phyloP scores from a whole-genome alignment of 2,329 filamentous ascomycete species.

The Leptoxyphium fumago region DNA sequence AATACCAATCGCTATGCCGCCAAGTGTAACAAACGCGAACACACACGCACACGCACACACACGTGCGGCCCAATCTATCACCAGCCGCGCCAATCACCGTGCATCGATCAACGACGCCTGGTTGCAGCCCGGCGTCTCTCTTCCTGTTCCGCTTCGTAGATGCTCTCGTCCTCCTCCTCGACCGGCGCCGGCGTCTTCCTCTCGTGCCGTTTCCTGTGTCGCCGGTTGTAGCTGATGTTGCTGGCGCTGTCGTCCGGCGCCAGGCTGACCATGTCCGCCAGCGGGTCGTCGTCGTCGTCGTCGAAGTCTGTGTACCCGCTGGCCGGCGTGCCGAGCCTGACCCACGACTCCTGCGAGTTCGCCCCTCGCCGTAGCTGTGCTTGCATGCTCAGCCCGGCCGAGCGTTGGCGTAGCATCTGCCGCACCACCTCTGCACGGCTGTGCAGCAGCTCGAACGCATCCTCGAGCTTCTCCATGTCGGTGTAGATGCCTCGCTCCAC shows the following conservation, averaged over 20 bases:
- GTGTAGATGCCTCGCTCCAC: conserved; percentile 85
- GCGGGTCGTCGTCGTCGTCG: conserved; percentile 17
- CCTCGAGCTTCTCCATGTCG: conserved; percentile 87
- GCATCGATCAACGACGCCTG: background rate
- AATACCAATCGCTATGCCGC: too few species aligned
- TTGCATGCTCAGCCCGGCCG: conserved; percentile 59
- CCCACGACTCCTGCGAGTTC: conserved; percentile 26
- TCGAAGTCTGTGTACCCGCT: conserved; percentile 19
- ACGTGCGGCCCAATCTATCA: too few species aligned
- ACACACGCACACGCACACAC: too few species aligned
- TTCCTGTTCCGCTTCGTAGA: conserved; percentile 14
- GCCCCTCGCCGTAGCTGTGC: conserved; percentile 43
- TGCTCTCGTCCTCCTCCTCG: conserved; percentile 48
- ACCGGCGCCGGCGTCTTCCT: conserved; percentile 58
- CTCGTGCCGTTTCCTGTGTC: conserved; percentile 51
- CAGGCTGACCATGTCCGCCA: conserved; percentile 34
- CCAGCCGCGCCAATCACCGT: too few species aligned
- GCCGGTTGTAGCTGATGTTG: conserved; percentile 59
- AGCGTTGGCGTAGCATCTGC: conserved; percentile 63
- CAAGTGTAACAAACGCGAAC: too few species aligned
- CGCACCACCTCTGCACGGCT: conserved; percentile 69
- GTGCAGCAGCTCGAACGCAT: conserved; percentile 87
- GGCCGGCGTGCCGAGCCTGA: conserved; percentile 29
- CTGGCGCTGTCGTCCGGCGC: conserved; percentile 69
- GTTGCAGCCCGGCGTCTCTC: background rate